phyloP scores from a whole-genome alignment of 2,329 filamentous ascomycete genomes.

The Cercospora zeae-maydis region DNA sequence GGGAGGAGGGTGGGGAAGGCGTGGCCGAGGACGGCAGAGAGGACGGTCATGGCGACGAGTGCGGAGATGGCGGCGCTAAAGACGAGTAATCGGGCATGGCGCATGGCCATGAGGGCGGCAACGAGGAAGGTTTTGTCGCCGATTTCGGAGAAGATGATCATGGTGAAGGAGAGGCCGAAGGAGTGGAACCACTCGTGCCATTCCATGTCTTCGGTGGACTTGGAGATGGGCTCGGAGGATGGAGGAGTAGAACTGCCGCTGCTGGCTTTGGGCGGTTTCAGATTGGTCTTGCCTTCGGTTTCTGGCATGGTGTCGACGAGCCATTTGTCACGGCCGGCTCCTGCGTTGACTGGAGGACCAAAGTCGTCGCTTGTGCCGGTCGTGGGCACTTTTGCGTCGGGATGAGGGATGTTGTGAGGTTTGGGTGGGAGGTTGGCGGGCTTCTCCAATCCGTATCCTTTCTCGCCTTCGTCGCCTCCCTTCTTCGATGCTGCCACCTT shows the following conservation, averaged over 20 bases:
- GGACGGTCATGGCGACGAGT: conserved; percentile 83
- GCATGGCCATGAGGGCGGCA: conserved; percentile 98
- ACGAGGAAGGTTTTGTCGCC: conserved; percentile 99
- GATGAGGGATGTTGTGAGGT: conserved; percentile 69
- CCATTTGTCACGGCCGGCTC: conserved; percentile 26
- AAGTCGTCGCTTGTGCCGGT: conserved; percentile 22
- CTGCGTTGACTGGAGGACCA: conserved; percentile 27
- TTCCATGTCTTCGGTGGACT: conserved; percentile 18
- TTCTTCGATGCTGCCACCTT: conserved; percentile 32
- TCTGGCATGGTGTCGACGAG: conserved; percentile 40
- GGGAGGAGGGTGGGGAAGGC: conserved; percentile 86
- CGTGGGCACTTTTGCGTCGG: conserved; percentile 50
- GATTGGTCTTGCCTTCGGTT: conserved; percentile 36
- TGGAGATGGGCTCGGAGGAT: conserved; percentile 7
- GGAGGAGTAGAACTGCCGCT: conserved; percentile 22
- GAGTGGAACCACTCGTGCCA: conserved; percentile 62
- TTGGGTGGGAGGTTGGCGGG: conserved; percentile 68
- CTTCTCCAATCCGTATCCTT: conserved; percentile 39
- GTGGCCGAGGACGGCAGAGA: conserved; percentile 89
- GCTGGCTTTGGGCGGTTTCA: conserved; percentile 32
- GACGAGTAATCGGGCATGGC: conserved; percentile 86
- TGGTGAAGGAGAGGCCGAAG: conserved; percentile 85
- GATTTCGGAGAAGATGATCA: conserved; percentile 96
- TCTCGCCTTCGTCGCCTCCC: conserved; percentile 27
- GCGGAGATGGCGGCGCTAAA: conserved; percentile 94